Evolutionary conservation across 1,284 basidiomycete genomes (phyloP).

Genomic region (Hypsizygus ulmarius): DNA sequence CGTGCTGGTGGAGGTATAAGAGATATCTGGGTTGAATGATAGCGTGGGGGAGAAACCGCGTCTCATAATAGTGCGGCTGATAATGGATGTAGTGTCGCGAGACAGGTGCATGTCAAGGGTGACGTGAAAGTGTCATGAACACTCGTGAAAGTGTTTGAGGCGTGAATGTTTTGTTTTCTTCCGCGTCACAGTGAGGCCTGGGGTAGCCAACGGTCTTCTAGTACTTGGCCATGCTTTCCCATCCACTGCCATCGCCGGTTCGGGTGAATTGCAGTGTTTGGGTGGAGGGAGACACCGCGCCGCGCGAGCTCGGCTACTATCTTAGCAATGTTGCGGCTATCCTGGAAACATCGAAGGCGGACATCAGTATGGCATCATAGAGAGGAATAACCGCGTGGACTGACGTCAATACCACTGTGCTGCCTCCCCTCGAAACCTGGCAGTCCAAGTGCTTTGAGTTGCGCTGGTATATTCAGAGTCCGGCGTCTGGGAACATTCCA

Average conservation of each 20-base stretch:
- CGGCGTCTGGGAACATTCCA: constrained; percentile 22
- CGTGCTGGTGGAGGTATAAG: no score
- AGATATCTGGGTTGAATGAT: no score
- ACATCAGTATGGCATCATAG: constrained; percentile 15
- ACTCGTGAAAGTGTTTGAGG: background rate
- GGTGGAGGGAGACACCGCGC: constrained; percentile 61
- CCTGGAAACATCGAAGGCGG: constrained; percentile 43
- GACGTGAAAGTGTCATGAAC: no score
- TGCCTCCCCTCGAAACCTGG: constrained; percentile 74
- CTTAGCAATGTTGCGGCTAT: constrained; percentile 81
- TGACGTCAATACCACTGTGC: constrained; percentile 86
- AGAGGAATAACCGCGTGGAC: constrained; percentile 31
- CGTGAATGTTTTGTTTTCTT: constrained; percentile 1
- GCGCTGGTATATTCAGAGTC: constrained; percentile 60
- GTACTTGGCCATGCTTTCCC: constrained; percentile 65
- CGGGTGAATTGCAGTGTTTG: constrained; percentile 71
- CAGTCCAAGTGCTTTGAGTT: constrained; percentile 58
- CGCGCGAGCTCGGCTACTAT: constrained; percentile 74
- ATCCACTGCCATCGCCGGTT: constrained; percentile 79
- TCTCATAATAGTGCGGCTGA: no score
- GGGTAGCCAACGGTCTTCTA: constrained; percentile 44
- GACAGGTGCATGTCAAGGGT: no score
- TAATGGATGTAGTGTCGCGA: no score
- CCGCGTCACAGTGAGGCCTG: constrained; percentile 1
- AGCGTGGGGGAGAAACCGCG: no score